Evolutionary conservation across 2,329 filamentous ascomycete species (phyloP).

Genomic region (Zalaria sp.): DNA sequence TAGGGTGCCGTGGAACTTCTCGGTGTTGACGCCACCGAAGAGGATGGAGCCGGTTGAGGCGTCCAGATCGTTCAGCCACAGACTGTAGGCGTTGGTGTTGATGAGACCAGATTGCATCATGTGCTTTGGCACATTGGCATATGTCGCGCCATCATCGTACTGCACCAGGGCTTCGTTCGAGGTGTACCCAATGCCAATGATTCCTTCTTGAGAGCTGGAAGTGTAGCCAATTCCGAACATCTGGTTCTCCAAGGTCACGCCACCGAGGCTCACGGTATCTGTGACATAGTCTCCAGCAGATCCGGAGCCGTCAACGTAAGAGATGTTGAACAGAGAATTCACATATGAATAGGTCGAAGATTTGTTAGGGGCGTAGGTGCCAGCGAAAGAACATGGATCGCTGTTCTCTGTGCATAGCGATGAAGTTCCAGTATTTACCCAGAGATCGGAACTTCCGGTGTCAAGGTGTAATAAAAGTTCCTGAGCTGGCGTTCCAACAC

Average conservation of each 20-base stretch:
- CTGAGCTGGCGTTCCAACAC: constrained; percentile 43
- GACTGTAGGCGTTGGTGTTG: constrained; percentile 49
- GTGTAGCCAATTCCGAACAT: constrained; percentile 63
- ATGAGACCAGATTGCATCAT: constrained; percentile 50
- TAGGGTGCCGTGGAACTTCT: constrained; percentile 54
- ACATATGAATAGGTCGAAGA: constrained; percentile 68
- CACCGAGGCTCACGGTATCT: constrained; percentile 53
- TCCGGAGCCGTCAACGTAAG: constrained; percentile 69
- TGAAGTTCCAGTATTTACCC: constrained; percentile 52
- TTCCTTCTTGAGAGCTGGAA: constrained; percentile 48
- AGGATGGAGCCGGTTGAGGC: constrained; percentile 56
- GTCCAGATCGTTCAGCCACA: constrained; percentile 47
- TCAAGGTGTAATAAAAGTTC: constrained; percentile 43
- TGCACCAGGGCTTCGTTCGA: constrained; percentile 63
- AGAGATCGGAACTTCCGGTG: constrained; percentile 49
- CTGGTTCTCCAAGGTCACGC: constrained; percentile 37
- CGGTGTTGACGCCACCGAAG: constrained; percentile 69
- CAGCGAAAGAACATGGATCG: constrained; percentile 44
- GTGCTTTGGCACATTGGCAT: constrained; percentile 49
- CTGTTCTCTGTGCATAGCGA: constrained; percentile 36
- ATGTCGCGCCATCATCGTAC: constrained; percentile 34
- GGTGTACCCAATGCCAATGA: constrained; percentile 74
- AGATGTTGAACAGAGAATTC: constrained; percentile 69
- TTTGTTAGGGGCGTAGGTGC: constrained; percentile 53
- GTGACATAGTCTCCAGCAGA: constrained; percentile 67